phyloP scores from a whole-genome alignment of 306 rosid genomes.

The Inga leiocalycina region DNA sequence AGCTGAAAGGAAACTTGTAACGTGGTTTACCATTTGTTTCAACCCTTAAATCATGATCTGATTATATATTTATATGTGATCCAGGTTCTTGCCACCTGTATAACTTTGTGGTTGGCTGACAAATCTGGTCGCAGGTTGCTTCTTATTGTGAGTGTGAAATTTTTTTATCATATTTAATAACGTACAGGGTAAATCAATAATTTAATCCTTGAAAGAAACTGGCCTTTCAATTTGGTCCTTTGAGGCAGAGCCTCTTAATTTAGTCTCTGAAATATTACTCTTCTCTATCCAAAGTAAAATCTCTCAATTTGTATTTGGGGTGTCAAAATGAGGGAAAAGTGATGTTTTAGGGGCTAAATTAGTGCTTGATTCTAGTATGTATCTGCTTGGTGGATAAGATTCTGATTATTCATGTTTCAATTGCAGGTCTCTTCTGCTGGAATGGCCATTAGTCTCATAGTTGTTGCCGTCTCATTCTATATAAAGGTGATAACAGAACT shows the following conservation, averaged over 20 bases:
- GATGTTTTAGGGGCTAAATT: background rate
- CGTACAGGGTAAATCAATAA: background rate
- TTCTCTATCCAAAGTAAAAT: background rate
- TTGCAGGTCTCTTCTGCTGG: slow-evolving; percentile 81
- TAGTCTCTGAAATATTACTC: background rate
- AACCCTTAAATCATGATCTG: slow-evolving; percentile 32
- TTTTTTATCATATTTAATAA: background rate
- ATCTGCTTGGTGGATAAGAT: slow-evolving; percentile 25
- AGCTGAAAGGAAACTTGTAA: slow-evolving; percentile 42
- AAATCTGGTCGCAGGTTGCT: slow-evolving; percentile 88
- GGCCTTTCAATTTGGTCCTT: background rate
- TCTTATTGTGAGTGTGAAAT: slow-evolving; percentile 74
- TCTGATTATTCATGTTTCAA: slow-evolving; percentile 23
- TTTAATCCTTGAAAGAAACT: background rate
- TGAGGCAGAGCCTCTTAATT: background rate
- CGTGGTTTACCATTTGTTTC: slow-evolving; percentile 7
- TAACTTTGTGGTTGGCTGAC: slow-evolving; percentile 87
- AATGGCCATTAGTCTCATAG: slow-evolving; percentile 73
- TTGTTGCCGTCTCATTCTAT: slow-evolving; percentile 76
- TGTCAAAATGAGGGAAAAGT: background rate
- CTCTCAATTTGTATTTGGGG: background rate
- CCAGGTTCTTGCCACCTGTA: slow-evolving; percentile 79
- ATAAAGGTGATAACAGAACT: slow-evolving; percentile 57
- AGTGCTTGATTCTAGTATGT: background rate
- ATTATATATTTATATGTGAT: slow-evolving; percentile 37